Conservation (phyloP, 2,329 filamentous ascomycete species). For the Mollisia scopiformis region DNA sequence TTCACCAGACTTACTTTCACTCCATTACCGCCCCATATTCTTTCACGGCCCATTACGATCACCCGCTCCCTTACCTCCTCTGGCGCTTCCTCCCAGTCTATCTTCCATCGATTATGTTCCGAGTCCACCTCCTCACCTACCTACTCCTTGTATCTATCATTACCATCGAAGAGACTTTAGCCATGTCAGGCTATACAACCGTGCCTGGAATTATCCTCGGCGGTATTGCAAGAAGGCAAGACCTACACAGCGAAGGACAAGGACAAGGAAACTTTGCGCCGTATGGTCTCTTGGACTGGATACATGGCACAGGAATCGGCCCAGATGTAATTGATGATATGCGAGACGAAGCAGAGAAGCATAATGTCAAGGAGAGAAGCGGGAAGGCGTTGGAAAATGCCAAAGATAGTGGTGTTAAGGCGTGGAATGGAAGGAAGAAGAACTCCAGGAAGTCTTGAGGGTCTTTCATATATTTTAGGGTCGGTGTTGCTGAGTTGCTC, state of each 20-base stretch:
- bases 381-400: conserved; percentile 39
- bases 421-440: conserved; percentile 29
- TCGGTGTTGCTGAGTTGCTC: background rate
- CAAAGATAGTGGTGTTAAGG: conserved; percentile 36
- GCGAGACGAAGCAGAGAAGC: conserved; percentile 57
- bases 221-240: conserved; percentile 53
- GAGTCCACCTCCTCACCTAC: conserved; percentile 74
- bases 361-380: conserved; percentile 48
- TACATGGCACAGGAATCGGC: conserved; percentile 57
- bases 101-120: conserved; percentile 64
- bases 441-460: conserved; percentile 23
- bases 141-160: conserved; percentile 64
- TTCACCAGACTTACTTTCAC: conserved; percentile 54
- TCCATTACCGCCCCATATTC: conserved; percentile 59
- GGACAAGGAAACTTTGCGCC: conserved; percentile 64
- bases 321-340: conserved; percentile 57
- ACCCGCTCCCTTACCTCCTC: conserved; percentile 66
- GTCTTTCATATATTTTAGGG: background rate
- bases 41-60: conserved; percentile 67
- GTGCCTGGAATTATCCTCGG: conserved; percentile 54
- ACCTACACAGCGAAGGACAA: conserved; percentile 58
- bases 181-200: conserved; percentile 69
- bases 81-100: conserved; percentile 67
- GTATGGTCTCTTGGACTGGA: conserved; percentile 66
- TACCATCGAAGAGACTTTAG: conserved; percentile 67